A percentile compares a stretch with the other conserved stretches of the same genome.
phyloP scores from a whole-genome alignment of 768 basidiomycete species.

The Pleurotus djamor region DNA sequence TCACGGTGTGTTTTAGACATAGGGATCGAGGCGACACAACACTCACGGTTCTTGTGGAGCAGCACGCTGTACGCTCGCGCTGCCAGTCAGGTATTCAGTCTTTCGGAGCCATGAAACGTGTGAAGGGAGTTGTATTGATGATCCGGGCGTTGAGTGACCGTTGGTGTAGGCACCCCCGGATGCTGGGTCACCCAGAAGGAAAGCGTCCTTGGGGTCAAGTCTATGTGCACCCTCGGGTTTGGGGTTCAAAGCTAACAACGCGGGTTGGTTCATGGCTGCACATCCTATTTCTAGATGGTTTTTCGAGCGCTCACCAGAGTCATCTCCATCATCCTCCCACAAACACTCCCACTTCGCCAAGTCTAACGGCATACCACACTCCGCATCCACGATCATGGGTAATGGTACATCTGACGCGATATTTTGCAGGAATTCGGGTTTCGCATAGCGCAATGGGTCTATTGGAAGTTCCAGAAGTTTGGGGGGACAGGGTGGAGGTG shows the following conservation, averaged over 20 bases:
- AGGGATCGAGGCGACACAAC: not conserved
- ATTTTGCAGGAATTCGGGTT: conserved; percentile 79
- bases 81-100: conserved; percentile 78
- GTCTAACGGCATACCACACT: conserved; percentile 95
- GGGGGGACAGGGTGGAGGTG: conserved; percentile 95
- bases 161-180: conserved; percentile 42
- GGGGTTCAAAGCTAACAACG: conserved; percentile 54
- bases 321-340: conserved; percentile 78
- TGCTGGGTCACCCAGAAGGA: conserved; percentile 69
- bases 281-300: not conserved
- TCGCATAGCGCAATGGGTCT: conserved; percentile 82
- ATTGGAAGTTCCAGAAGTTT: conserved; percentile 94
- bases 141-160: conserved; percentile 29
- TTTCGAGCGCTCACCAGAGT: conserved; percentile 45
- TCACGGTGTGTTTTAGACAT: conserved; percentile 1
- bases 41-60: conserved; percentile 56
- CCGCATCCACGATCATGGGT: conserved; percentile 96
- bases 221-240: conserved; percentile 53
- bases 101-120: conserved; percentile 91
- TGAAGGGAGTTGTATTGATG: conserved; percentile 41
- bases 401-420: conserved; percentile 79
- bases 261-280: not conserved
- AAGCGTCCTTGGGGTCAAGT: conserved; percentile 74
- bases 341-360: conserved; percentile 79
- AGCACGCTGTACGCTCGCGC: conserved; percentile 45